Evolutionary conservation across 441 rosid genomes (phyloP), one percentile per base, ranked within the genome.

Genomic region (Aleurites moluccanus): DNA sequence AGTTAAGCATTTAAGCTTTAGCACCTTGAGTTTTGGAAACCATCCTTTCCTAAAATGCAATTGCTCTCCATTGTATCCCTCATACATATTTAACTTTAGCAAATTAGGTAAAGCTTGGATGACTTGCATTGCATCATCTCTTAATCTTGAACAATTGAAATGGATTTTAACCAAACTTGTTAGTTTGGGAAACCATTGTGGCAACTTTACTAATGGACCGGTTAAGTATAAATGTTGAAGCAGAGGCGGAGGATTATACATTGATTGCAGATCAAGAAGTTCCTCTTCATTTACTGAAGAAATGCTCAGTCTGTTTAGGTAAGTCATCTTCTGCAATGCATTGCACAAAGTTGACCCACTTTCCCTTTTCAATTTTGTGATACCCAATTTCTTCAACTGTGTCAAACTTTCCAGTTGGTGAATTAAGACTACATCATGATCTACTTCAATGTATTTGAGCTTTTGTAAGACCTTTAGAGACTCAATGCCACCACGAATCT

Each of bases 291-390:
- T 6, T n/a, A 11, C 6, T 30, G 73, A 69, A 47, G 4, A 33
- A 53, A 69, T 45, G 10, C 6, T 33, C 23, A 69, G 27, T 8
- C 2, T 28, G 3, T 4, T 28, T 13, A 69, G 73, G 25, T 6
- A 10, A 30, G 4, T 35, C 73, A 33, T 27, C 50, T 70, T 55
- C 49, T 70, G 64, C 2, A 70, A 40, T 56, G 35, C 73, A 56
- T 7, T 4, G 40, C 73, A 70, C 47, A 70, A 38, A 10, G n/a
- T 20, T 28, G 4, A 2, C 35, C 64, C 73, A 55, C 56, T 15
- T 55, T 70, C 64, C 16, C 73, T 70, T 56, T 38, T 70, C 50
- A 70, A 56, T 53, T 70, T 70, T 21, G 3, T 15, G 28, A 70
- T 70, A 11, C 28, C n/a, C 10, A 53, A 35, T 55, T 14, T 15